These are phyloP conservation scores for Ormosia semicastrata DNA, from an alignment of 306 rosid species.

Conservation along the genomic window DNA sequence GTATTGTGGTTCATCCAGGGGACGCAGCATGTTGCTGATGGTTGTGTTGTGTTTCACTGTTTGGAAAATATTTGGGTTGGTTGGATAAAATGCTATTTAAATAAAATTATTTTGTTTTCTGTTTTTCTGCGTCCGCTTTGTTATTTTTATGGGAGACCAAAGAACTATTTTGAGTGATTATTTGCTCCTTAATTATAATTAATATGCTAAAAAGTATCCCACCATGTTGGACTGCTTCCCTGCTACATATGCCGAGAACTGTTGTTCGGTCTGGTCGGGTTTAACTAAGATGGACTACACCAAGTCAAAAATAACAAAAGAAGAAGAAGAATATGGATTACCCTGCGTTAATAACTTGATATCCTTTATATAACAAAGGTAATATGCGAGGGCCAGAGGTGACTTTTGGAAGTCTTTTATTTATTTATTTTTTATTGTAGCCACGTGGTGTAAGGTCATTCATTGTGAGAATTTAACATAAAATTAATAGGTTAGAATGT, in stretches of 20 bases:
- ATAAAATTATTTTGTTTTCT: not conserved
- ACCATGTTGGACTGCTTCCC: no score
- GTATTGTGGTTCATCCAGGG: conserved; percentile 3
- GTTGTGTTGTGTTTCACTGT: not conserved
- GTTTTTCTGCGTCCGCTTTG: not conserved
- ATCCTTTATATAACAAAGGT: no score
- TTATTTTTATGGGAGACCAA: not conserved
- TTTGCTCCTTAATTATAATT: not conserved
- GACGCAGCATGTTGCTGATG: conserved; percentile 18
- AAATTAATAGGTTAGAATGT: no score
- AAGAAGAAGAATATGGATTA: no score
- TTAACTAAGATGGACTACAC: no score
- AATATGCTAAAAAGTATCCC: not conserved
- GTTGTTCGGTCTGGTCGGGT: not conserved
- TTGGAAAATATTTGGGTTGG: not conserved
- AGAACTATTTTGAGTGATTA: not conserved
- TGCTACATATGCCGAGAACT: no score
- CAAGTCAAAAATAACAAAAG: no score
- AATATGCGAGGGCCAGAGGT: no score
- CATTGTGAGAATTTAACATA: no score
- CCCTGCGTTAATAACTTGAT: no score
- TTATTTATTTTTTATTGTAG: no score
- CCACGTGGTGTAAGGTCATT: no score
- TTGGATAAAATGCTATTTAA: not conserved
- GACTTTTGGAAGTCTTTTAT: not conserved